phyloP scores from a whole-genome alignment of 768 basidiomycete genomes.

The Myochromella boudieri region DNA sequence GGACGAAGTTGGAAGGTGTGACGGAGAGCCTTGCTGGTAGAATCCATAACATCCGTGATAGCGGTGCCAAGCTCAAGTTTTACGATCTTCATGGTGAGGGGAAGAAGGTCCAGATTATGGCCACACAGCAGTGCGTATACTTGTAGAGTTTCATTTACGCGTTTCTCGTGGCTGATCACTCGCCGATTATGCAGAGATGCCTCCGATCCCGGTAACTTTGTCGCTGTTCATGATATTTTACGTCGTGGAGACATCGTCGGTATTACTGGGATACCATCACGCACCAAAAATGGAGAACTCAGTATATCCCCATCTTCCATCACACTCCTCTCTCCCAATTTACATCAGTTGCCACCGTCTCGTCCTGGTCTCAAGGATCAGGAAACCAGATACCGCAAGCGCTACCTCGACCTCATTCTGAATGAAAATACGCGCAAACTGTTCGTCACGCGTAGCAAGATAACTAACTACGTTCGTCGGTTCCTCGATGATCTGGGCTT shows the following conservation, averaged over 20 bases:
- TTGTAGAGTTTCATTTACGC: background rate
- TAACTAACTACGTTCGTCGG: constrained; percentile 90
- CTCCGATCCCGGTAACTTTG: constrained; percentile 61
- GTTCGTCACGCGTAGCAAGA: constrained; percentile 85
- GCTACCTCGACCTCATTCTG: constrained; percentile 97
- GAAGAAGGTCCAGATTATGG: constrained; percentile 94
- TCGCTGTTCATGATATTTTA: constrained; percentile 78
- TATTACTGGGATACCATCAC: constrained; percentile 82
- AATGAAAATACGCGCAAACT: constrained; percentile 86
- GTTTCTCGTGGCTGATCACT: background rate
- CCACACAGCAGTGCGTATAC: constrained; percentile 71
- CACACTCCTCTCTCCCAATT: constrained; percentile 89
- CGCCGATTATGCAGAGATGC: too few species aligned
- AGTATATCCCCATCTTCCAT: constrained; percentile 82
- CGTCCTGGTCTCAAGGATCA: constrained; percentile 97
- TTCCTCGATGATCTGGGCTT: constrained; percentile 91
- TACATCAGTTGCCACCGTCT: constrained; percentile 91
- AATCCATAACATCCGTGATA: constrained; percentile 85
- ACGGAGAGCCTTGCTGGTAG: constrained; percentile 81
- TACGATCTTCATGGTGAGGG: constrained; percentile 96
- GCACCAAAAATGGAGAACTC: constrained; percentile 94
- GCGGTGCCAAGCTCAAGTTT: constrained; percentile 83
- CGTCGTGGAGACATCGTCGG: constrained; percentile 96
- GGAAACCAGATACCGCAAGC: constrained; percentile 97
- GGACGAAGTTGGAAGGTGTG: constrained; percentile 59